Evolutionary conservation across 768 basidiomycete species (phyloP), one percentile per base, ranked within the genome.

Genomic region (Phaffia tasmanica): DNA sequence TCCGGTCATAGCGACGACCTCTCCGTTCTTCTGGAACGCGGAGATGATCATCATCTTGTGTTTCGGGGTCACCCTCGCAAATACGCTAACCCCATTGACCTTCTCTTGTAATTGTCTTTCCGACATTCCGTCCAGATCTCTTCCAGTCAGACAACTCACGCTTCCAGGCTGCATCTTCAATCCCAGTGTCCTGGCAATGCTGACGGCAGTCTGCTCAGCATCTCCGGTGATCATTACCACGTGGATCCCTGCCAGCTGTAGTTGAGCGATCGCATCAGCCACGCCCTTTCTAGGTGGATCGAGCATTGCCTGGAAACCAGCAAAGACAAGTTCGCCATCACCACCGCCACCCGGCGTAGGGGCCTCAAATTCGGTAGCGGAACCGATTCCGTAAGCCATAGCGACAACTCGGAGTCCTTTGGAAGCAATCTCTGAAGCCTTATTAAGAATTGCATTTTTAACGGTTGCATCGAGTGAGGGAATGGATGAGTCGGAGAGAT

Each of bases 211-310:
- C 64, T 85, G 81, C 76, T 92, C 89, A 49, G 91, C 86, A 72
- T 98, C 93, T 5, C 93, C 93, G 0, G 94, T 97, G 74, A 95
- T 94, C 93, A 98, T 95, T 53, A 97, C 86, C 19, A 97, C 85
- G 73, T 93, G 90, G 58, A 98, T 86, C 5, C 92, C 90, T 27
- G 88, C 91, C 29, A 80, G 78, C 73, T 92, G 88, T 48, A 97
- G 79, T 32, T 87, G 78, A 47, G 80, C 81, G 70, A 98, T 86
- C 23, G 94, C 86, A 71, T 90, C 88, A 5, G 88, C 86, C 21
- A 95, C 91, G 32, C 92, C 94, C 72, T 86, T 86, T 55, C 93
- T 81, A 1, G 94, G 93, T 5, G 94, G 94, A 76, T 98, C 93
- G 63, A 87, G 79, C 91, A 97, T 98, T 11, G 88, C 91, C 74